Evolutionary conservation across 2,329 filamentous ascomycete species (phyloP).

Genomic region (Cladosporium sp.): DNA sequence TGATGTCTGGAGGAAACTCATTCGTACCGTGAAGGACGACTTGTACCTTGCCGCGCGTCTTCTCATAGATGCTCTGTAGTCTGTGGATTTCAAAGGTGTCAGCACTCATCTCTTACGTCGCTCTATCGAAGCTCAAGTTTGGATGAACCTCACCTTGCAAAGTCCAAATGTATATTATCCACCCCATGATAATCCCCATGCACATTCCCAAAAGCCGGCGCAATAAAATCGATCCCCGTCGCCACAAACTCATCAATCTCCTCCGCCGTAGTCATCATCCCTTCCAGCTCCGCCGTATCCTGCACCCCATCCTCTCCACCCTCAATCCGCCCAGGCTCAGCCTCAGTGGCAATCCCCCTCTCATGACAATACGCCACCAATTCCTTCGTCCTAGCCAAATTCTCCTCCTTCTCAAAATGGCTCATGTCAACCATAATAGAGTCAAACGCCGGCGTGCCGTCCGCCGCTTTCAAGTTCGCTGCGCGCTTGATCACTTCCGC

Average conservation of each 20-base stretch:
- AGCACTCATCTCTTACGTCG: neutral
- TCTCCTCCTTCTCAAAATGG: slow-evolving; percentile 70
- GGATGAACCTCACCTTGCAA: slow-evolving; percentile 44
- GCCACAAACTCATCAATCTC: slow-evolving; percentile 70
- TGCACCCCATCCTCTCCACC: slow-evolving; percentile 73
- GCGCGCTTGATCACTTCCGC: slow-evolving; percentile 44
- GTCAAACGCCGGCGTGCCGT: slow-evolving; percentile 57
- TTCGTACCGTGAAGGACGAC: slow-evolving; percentile 62
- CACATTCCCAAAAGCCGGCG: slow-evolving; percentile 74
- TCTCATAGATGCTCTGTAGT: slow-evolving; percentile 50
- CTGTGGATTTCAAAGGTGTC: slow-evolving; percentile 20
- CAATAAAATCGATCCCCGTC: slow-evolving; percentile 72
- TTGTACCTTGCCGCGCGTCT: slow-evolving; percentile 51
- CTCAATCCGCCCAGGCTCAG: slow-evolving; percentile 70
- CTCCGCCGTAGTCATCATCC: slow-evolving; percentile 66
- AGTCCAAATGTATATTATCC: slow-evolving; percentile 61
- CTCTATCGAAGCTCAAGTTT: too few relatives aligned
- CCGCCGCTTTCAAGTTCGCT: slow-evolving; percentile 29
- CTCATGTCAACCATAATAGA: slow-evolving; percentile 78
- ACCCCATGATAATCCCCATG: slow-evolving; percentile 74
- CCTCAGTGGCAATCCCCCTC: slow-evolving; percentile 67
- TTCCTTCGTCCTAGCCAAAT: slow-evolving; percentile 63
- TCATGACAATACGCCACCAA: slow-evolving; percentile 64
- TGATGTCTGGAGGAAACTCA: slow-evolving; percentile 56
- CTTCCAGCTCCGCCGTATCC: slow-evolving; percentile 64